Conservation (phyloP, 2,329 filamentous ascomycete species). For the Huntiella omanensis region DNA sequence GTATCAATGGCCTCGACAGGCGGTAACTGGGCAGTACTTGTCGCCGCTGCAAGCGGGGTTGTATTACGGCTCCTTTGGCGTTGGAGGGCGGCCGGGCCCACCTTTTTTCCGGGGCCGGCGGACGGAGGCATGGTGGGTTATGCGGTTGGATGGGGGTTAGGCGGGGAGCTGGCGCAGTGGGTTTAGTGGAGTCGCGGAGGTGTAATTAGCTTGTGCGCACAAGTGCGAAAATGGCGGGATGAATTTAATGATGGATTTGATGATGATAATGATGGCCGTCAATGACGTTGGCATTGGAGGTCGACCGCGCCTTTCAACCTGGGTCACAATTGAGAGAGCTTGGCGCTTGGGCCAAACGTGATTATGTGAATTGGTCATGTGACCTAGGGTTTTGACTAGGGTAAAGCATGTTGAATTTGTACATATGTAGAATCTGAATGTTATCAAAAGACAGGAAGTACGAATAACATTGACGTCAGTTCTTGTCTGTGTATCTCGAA, state of each 20-base stretch:
- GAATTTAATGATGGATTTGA: neutral
- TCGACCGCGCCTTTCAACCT: neutral
- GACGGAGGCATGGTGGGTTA: neutral
- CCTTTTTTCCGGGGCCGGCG: conserved; percentile 46
- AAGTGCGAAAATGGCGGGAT: too few relatives aligned
- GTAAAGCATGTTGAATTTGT: neutral
- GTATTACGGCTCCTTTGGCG: conserved; percentile 61
- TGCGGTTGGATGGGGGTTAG: neutral
- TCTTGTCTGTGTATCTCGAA: too few relatives aligned
- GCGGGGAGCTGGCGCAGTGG: neutral
- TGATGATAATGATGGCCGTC: neutral
- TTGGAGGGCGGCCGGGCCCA: conserved; percentile 36
- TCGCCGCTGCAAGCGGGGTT: conserved; percentile 34
- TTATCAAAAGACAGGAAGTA: too few relatives aligned
- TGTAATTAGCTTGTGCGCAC: neutral
- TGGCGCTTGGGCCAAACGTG: neutral
- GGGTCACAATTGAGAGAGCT: neutral
- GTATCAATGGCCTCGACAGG: conserved; percentile 37
- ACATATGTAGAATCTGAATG: too few relatives aligned
- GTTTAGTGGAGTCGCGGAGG: neutral
- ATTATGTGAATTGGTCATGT: neutral
- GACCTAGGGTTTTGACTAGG: neutral
- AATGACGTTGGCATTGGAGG: neutral
- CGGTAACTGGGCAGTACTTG: conserved; percentile 31
- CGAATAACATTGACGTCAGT: too few relatives aligned